Evolutionary conservation across 2,329 filamentous ascomycete genomes (phyloP).

Genomic region (Clonostachys solani): DNA sequence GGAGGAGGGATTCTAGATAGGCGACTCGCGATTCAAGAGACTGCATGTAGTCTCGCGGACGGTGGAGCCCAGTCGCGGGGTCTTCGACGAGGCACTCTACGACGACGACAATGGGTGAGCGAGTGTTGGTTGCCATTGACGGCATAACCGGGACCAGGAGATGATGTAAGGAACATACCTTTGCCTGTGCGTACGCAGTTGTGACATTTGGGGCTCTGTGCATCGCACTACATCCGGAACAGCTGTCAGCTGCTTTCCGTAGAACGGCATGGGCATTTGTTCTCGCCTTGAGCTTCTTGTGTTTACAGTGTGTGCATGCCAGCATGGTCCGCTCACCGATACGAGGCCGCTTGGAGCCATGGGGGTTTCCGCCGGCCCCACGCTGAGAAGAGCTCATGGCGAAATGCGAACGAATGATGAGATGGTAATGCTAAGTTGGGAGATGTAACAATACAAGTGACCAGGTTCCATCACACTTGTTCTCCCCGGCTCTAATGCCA

Average conservation of each 20-base stretch:
- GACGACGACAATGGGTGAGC: neutral
- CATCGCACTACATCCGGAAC: constrained; percentile 1
- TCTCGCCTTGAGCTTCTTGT: constrained; percentile 1
- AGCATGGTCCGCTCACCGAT: too few relatives aligned
- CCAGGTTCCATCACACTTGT: too few relatives aligned
- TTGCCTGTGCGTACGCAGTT: constrained; percentile 1
- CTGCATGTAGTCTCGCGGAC: constrained; percentile 23
- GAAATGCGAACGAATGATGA: too few relatives aligned
- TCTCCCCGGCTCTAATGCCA: too few relatives aligned
- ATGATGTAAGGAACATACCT: neutral
- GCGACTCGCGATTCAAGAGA: constrained; percentile 13
- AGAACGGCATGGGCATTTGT: neutral
- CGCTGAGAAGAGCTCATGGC: too few relatives aligned
- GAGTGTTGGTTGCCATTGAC: too few relatives aligned
- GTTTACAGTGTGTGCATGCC: constrained; percentile 4
- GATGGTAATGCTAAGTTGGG: too few relatives aligned
- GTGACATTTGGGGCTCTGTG: constrained; percentile 1
- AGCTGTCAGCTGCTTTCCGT: neutral
- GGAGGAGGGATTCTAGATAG: constrained; percentile 21
- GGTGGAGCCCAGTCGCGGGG: constrained; percentile 17
- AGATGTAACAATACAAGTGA: too few relatives aligned
- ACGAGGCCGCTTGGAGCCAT: too few relatives aligned
- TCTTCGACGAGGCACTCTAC: constrained; percentile 27
- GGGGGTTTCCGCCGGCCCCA: too few relatives aligned
- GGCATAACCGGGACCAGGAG: neutral